These are phyloP conservation scores for Apiospora arundinis DNA, from an alignment of 2,329 filamentous ascomycete genomes.

Conservation along the genomic window DNA sequence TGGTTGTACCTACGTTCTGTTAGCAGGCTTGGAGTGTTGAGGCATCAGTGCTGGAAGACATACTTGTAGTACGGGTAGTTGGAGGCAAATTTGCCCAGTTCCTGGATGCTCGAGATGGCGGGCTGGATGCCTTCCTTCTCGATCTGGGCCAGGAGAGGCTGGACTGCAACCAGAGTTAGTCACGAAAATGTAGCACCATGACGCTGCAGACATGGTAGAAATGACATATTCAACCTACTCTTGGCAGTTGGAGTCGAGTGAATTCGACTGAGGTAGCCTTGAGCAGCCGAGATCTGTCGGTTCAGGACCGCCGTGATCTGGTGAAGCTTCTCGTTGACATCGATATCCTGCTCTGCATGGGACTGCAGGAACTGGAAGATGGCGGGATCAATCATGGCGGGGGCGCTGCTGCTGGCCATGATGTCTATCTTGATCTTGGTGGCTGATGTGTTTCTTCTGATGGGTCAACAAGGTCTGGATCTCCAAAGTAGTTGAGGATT, in stretches of 20 bases:
- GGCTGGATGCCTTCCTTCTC: conserved; percentile 72
- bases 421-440: conserved; percentile 22
- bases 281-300: conserved; percentile 79
- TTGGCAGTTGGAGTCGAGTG: conserved; percentile 80
- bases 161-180: conserved; percentile 56
- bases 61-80: conserved; percentile 96
- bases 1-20: conserved; percentile 70
- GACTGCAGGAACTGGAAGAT: conserved; percentile 89
- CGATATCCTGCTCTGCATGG: conserved; percentile 87
- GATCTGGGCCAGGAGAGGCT: conserved; percentile 71
- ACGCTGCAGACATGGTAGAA: neutral
- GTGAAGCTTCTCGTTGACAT: conserved; percentile 81
- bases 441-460: neutral
- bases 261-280: conserved; percentile 84
- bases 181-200: neutral
- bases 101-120: conserved; percentile 72
- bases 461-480: conserved; percentile 21
- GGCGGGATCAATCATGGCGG: conserved; percentile 73
- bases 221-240: conserved; percentile 47
- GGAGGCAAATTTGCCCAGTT: conserved; percentile 76
- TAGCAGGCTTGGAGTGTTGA: neutral
- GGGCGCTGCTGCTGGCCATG: conserved; percentile 34
- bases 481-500: conserved; percentile 4
- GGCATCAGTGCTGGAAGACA: conserved; percentile 24
- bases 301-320: conserved; percentile 84